Base-by-base conservation (phyloP, 2,329 filamentous ascomycete species). In the Cryphonectria radicalis region DNA sequence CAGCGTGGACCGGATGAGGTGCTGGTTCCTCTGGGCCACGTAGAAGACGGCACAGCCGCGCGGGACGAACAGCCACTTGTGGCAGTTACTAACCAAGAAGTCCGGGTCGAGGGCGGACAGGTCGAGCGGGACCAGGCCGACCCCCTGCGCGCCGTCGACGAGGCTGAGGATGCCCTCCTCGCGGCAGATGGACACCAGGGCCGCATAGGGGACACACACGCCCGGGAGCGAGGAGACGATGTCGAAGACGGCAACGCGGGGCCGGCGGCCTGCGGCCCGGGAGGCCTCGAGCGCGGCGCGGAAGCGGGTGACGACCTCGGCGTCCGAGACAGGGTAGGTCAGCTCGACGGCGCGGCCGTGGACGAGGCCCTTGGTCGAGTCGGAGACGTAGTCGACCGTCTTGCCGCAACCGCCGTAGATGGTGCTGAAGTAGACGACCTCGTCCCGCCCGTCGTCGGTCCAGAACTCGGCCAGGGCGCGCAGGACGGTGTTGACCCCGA, bases 61-160 rank as follows among this genome's bases (percentile, higher is more conserved):
- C 0, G 95, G 95, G 0, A 89, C 88, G 77, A 89, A 91, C 10
- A 98, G 89, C 95, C 95, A 98, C 84, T 97, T 97, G 83, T 97
- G 93, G 76, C 90, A 93, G 79, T 98, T 98, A 69, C 87, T 91
- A 19, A 95, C 87, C 77, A 97, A 93, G 82, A 97, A 98, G 80
- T 98, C 95, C 0, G 94, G 91, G 73, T 94, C 88, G 3, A 94
- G 82, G 4, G 81, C 79, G 0, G 78, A 74, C 19, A 98, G 81
- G 79, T 97, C 88, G 10, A 98, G 80, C 0, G 87, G 84, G 10
- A 97, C 86, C 80, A 96, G 92, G 1, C 95, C 95, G 35, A 97
- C 82, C 0, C 92, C 91, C 80, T 98, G 95, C 0, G 95, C 95
- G 22, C 89, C 95, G 78, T 98, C 95, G 53, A 98, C 84, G 28